phyloP scores from a whole-genome alignment of 2,329 filamentous ascomycete genomes.

The Arthroderma sp. region DNA sequence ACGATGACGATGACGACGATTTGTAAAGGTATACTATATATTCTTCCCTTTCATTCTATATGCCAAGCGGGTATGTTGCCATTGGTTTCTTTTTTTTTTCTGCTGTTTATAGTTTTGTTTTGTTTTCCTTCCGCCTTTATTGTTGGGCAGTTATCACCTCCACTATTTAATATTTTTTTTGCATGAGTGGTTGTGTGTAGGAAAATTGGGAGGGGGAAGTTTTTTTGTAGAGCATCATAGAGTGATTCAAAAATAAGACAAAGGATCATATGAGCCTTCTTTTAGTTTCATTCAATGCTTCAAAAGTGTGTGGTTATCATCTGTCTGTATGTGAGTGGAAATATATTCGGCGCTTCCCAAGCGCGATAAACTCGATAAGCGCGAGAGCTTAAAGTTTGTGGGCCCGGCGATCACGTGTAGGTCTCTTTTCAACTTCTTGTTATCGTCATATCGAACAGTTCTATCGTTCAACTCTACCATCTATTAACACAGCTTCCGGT shows the following conservation, averaged over 20 bases:
- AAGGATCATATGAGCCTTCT: neutral
- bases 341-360: no score
- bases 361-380: no score
- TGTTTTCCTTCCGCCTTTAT: neutral
- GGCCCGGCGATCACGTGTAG: no score
- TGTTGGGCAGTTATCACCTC: neutral
- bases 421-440: no score
- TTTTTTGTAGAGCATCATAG: neutral
- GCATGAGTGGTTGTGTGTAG: neutral
- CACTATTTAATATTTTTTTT: constrained; percentile 2
- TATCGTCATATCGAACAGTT: no score
- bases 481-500: no score
- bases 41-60: neutral
- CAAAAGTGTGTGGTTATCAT: no score
- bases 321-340: no score
- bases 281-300: neutral
- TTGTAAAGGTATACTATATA: constrained; percentile 8
- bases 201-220: neutral
- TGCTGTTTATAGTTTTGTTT: neutral
- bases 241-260: neutral
- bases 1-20: constrained; percentile 10
- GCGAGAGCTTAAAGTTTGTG: no score
- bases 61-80: neutral
- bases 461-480: no score
- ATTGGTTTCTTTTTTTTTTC: neutral